These are phyloP conservation scores for Zygoascus flipseniorum DNA, from an alignment of 805 yeast genomes.

Conservation along the genomic window DNA sequence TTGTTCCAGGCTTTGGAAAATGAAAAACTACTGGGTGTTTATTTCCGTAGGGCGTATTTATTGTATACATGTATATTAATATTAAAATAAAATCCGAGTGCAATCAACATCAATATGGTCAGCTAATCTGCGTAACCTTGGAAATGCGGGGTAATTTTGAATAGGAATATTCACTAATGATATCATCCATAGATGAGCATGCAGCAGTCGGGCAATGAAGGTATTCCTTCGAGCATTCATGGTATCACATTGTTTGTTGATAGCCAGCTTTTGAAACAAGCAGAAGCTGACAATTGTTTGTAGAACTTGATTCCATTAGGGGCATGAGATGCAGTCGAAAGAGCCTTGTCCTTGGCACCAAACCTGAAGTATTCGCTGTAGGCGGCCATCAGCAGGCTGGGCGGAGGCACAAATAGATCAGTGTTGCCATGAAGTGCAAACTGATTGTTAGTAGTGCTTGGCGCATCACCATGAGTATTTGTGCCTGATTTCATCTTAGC, in stretches of 20 bases:
- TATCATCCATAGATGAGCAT: too few relatives aligned
- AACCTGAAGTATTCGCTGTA: neutral
- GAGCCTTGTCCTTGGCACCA: neutral
- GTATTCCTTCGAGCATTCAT: neutral
- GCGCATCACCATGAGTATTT: neutral
- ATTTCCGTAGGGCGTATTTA: neutral
- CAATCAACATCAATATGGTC: too few relatives aligned
- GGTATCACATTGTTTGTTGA: neutral
- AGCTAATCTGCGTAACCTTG: too few relatives aligned
- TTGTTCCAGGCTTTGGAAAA: conserved; percentile 31
- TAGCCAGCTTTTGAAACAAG: neutral
- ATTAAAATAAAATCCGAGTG: too few relatives aligned
- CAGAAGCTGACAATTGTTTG: neutral
- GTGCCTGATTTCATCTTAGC: neutral
- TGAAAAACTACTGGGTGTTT: neutral
- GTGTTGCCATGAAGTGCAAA: neutral
- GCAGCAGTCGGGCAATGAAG: too few relatives aligned
- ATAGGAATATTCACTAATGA: too few relatives aligned
- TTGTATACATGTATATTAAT: neutral
- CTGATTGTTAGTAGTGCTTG: neutral
- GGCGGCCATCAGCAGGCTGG: neutral
- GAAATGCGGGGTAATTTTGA: too few relatives aligned
- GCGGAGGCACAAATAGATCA: neutral
- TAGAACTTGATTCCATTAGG: neutral
- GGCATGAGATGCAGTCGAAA: neutral